Conservation (phyloP, 257 asterid genomes). For the Scutellaria barbata region DNA sequence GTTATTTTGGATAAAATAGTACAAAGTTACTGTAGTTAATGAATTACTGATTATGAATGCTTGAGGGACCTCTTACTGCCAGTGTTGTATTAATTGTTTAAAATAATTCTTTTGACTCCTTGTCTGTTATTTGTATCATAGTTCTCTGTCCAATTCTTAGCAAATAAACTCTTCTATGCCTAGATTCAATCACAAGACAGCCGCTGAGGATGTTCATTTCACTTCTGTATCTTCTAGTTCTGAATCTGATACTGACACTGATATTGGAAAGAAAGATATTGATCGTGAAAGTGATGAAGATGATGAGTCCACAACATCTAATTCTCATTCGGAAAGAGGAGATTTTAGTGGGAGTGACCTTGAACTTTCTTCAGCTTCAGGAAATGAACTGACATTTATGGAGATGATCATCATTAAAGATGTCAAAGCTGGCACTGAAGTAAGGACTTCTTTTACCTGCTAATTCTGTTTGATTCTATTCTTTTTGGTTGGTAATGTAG, state of each 20-base stretch:
- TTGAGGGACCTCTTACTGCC: constrained; percentile 2
- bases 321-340: constrained; percentile 41
- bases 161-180: constrained; percentile 33
- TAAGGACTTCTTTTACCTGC: constrained; percentile 37
- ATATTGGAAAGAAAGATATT: constrained; percentile 32
- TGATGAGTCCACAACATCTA: constrained; percentile 41
- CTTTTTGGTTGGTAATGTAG: neutral
- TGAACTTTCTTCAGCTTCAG: constrained; percentile 55
- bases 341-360: constrained; percentile 44
- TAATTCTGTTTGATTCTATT: constrained; percentile 5
- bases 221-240: constrained; percentile 60
- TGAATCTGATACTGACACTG: constrained; percentile 56
- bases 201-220: constrained; percentile 90
- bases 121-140: constrained; percentile 11
- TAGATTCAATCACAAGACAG: constrained; percentile 97
- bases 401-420: constrained; percentile 84
- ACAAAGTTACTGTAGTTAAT: neutral
- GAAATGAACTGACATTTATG: constrained; percentile 53
- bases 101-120: constrained; percentile 11
- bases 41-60: constrained; percentile 1
- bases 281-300: constrained; percentile 43
- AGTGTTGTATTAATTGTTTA: constrained; percentile 23
- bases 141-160: constrained; percentile 26
- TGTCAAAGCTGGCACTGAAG: constrained; percentile 82
- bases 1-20: constrained; percentile 7